Base-by-base conservation (phyloP, 23 red algal genomes). In the Gracilaria domingensis region DNA sequence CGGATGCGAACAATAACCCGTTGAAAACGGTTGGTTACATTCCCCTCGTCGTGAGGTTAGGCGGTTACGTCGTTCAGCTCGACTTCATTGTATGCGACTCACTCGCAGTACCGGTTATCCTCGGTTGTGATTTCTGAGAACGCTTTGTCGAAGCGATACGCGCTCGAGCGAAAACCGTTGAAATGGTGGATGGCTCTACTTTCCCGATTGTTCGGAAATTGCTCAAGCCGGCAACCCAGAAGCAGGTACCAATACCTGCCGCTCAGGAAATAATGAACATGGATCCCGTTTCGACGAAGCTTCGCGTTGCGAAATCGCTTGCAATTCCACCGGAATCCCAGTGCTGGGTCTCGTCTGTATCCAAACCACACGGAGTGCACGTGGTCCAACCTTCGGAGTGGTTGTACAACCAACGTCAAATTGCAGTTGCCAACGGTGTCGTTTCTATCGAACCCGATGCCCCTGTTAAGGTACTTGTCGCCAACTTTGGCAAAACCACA, bases 401-500 rank as follows among this genome's bases (percentile, higher is more conserved):
- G 33, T 24, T 71, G 2, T 86, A 73, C 25, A 42, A 72, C 13
- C 33, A 86, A 36, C 34, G 38, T 25, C 33, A 26, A 20, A 0
- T 86, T 8, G 60, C 36, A 3, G 11, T 69, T 39, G 36, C 82
- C 0, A 86, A 73, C 28, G 82, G 65, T 26, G 12, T 86, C 9
- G 82, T 67, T 25, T 61, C 55, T 16, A 61, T 66, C 32, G 81
- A 84, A 20, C 54, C 54, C 21, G 4, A 25, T 12, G 18, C 29
- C 7, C 78, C 48, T 9, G 59, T 82, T 57, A 38, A 47, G 21
- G 4, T 84, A 38, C n/a, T 84, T n/a, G 59, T 64, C 11, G 81
- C 81, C 8, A 84, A 84, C 58, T 84, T 84, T 38, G 39, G 81
- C 11, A 34, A 16, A 26, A 20, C 28, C 60, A 55, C 81, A 20